Evolutionary conservation across 163 green algal species (phyloP).

Genomic region (Dunaliella salina): DNA sequence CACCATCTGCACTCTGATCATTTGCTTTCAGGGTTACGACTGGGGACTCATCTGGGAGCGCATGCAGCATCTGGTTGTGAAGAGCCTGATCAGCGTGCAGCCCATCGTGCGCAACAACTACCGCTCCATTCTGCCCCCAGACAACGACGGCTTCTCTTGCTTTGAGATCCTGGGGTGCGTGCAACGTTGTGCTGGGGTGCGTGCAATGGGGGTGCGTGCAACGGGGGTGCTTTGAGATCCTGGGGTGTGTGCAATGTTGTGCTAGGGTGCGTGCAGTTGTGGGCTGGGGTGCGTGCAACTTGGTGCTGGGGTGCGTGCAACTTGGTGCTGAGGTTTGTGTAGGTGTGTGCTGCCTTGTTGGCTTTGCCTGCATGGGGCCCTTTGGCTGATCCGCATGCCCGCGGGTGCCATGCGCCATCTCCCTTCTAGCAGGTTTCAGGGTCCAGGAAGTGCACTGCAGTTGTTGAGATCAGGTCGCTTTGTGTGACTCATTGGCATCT

Average conservation of each 20-base stretch:
- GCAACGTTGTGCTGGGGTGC: no score
- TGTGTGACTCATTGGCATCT: no score
- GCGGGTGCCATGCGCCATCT: not conserved
- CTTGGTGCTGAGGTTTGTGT: no score
- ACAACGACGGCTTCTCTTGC: conserved; percentile 66
- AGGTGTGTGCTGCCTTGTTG: no score
- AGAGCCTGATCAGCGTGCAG: conserved; percentile 63
- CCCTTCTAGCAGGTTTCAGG: not conserved
- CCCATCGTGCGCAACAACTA: conserved; percentile 71
- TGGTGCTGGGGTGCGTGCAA: conserved; percentile 58
- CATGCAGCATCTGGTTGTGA: conserved; percentile 58
- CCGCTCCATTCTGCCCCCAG: conserved; percentile 37
- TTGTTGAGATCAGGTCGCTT: no score
- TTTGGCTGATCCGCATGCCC: not conserved
- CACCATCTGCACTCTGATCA: not conserved
- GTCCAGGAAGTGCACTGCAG: no score
- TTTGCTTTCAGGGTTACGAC: conserved; percentile 35
- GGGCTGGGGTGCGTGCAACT: no score
- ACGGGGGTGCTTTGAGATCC: no score
- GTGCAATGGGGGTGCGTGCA: no score
- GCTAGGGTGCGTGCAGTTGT: no score
- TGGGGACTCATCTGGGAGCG: conserved; percentile 38
- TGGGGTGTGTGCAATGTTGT: no score
- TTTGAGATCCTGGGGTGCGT: conserved; percentile 71
- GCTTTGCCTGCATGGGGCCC: not conserved